phyloP scores from a whole-genome alignment of 371 early-diverging fungal genomes.

The Batkoa obscura region DNA sequence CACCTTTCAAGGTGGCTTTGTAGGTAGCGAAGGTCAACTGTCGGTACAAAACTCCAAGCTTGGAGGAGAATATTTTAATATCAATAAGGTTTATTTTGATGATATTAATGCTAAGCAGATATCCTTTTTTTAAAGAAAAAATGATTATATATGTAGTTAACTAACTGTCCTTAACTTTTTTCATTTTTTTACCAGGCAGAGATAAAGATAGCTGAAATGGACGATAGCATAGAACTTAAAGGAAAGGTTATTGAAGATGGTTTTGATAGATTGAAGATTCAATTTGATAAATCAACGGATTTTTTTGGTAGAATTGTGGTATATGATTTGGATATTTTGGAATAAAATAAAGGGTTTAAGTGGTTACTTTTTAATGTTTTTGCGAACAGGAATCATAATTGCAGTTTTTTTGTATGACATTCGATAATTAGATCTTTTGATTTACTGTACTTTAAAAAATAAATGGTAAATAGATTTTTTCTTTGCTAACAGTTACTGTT shows the following conservation, averaged over 20 bases:
- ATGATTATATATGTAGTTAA: too few relatives aligned
- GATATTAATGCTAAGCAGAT: constrained; percentile 45
- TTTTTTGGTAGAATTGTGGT: constrained; percentile 77
- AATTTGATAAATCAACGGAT: constrained; percentile 63
- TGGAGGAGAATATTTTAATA: constrained; percentile 21
- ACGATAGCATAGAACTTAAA: not conserved
- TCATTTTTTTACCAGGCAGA: not conserved
- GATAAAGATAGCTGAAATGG: not conserved
- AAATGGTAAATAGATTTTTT: too few relatives aligned
- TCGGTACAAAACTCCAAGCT: constrained; percentile 13
- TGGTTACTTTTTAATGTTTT: too few relatives aligned
- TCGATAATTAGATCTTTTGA: too few relatives aligned
- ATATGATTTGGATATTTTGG: constrained; percentile 45
- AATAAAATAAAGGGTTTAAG: too few relatives aligned
- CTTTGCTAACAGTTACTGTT: too few relatives aligned
- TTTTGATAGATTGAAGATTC: constrained; percentile 27
- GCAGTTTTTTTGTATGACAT: too few relatives aligned
- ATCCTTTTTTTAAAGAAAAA: constrained; percentile 10
- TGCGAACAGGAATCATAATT: too few relatives aligned
- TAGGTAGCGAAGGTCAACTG: constrained; percentile 43
- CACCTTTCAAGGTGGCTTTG: constrained; percentile 89
- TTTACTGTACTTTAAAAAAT: too few relatives aligned
- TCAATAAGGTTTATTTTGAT: constrained; percentile 37
- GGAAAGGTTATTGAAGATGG: not conserved
- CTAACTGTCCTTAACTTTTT: not conserved